Conservation (phyloP, 208 protist species). For the Trypanosoma grayi region DNA sequence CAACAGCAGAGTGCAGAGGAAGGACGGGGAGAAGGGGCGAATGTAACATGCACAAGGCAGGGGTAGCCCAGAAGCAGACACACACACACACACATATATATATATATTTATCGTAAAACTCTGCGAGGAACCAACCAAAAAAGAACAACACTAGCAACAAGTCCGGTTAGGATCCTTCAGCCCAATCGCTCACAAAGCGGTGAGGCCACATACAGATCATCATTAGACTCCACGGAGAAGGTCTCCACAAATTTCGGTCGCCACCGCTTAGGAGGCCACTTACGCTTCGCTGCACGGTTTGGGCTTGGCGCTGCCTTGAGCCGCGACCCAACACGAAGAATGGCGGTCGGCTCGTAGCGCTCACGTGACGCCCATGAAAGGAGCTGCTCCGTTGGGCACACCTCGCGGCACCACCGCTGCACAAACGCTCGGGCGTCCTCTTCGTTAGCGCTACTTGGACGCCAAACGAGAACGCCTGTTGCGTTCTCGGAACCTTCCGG, state of each 20-base stretch:
- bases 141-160: too few relatives aligned
- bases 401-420: constrained; percentile 7
- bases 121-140: too few relatives aligned
- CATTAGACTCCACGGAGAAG: constrained; percentile 29
- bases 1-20: not conserved
- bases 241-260: constrained; percentile 37
- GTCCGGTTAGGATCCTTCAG: not conserved
- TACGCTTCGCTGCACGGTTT: constrained; percentile 31
- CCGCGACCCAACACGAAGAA: constrained; percentile 20
- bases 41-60: not conserved
- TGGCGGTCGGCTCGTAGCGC: constrained; percentile 38
- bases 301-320: constrained; percentile 23
- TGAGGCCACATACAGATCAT: constrained; percentile 35
- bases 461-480: constrained; percentile 7
- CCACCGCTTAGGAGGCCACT: constrained; percentile 37
- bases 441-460: constrained; percentile 22
- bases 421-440: constrained; percentile 19
- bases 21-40: not conserved
- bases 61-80: too few relatives aligned
- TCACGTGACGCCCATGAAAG: constrained; percentile 46
- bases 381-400: constrained; percentile 31
- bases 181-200: constrained; percentile 23
- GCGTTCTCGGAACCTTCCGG: not conserved
- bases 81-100: not conserved
- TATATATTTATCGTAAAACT: not conserved